Percentiles rank a stretch among this genome's conserved stretches.
These are phyloP conservation scores for Verticillium longisporum DNA, from an alignment of 2,329 filamentous ascomycete species.

Conservation along the genomic window DNA sequence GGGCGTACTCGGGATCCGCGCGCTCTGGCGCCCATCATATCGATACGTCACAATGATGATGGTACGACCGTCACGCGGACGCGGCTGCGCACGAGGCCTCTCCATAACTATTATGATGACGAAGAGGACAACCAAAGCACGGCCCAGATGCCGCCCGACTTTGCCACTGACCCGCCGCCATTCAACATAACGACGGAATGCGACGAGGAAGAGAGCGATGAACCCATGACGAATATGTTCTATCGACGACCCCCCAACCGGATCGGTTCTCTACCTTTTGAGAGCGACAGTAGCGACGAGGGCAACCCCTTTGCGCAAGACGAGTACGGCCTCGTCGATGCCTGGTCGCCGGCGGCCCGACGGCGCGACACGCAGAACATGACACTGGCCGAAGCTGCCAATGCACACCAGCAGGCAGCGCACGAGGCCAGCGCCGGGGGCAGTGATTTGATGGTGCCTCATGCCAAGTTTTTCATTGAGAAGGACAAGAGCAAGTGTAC, in stretches of 20 bases:
- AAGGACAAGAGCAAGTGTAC: slow-evolving; percentile 78
- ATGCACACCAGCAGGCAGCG: slow-evolving; percentile 44
- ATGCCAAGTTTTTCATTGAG: slow-evolving; percentile 79
- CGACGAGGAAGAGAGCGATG: slow-evolving; percentile 49
- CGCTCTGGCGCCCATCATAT: slow-evolving; percentile 32
- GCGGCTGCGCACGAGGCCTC: slow-evolving; percentile 34
- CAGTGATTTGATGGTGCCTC: slow-evolving; percentile 59
- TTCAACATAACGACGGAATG: slow-evolving; percentile 53
- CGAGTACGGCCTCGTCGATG: slow-evolving; percentile 24
- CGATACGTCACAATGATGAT: slow-evolving; percentile 45
- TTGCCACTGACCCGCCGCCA: slow-evolving; percentile 37
- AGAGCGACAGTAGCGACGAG: slow-evolving; percentile 36
- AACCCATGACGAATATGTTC: slow-evolving; percentile 9
- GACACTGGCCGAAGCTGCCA: slow-evolving; percentile 30
- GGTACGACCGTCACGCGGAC: slow-evolving; percentile 39
- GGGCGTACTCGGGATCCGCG: slow-evolving; percentile 17
- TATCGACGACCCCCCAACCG: slow-evolving; percentile 40
- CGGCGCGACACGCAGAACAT: slow-evolving; percentile 16
- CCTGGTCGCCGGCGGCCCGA: slow-evolving; percentile 14
- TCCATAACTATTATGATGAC: slow-evolving; percentile 33
- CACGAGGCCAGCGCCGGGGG: slow-evolving; percentile 53
- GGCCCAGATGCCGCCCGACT: slow-evolving; percentile 52
- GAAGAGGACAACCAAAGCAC: slow-evolving; percentile 38
- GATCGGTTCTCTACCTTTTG: slow-evolving; percentile 49
- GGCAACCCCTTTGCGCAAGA: slow-evolving; percentile 18